Evolutionary conservation across 805 yeast genomes (phyloP), one percentile per base, ranked within the genome.

Genomic region (Myxozyma geophila): DNA sequence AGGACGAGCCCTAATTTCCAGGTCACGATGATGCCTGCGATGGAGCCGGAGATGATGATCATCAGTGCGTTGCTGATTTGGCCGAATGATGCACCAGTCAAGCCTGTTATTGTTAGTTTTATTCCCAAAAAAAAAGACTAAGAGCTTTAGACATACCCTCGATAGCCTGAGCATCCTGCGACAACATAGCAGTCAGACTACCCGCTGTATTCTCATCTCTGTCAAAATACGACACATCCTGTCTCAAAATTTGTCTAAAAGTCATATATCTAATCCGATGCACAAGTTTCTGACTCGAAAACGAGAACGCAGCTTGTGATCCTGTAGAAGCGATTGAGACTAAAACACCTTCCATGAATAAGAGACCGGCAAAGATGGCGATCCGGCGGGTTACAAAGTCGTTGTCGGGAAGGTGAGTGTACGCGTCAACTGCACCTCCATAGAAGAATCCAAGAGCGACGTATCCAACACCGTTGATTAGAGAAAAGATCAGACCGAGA

Each of bases 1-100:
- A 80, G 76, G 6, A 79, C 81, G 10, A 79, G 70, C 1, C 79
- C 82, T 15, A 79, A 69, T 39, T 78, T 70, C 81, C 81, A 79
- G 52, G 74, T 73, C 61, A 76, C 70, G 3, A 75, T 73, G 59
- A 79, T 71, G 12, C 79, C 78, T n/a, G 78, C 72, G 43, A 77
- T 73, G 36, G 48, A 17, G 21, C 66, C 66, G 15, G 58, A 50
- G 21, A 58, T 12, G 17, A 76, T 69, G 57, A 80, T 80, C 51
- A 74, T 79, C 60, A 79, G 58, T 9, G 80, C 63, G 10, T 79
- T 77, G 17, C 70, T 55, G n/a, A 71, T 54, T 35, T 72, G 74
- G 8, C 74, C 75, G n/a, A 72, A 58, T 8, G 72, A 70, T 10
- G 71, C 68, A 13, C 75, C 75, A 23, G 69, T 59, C 28, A 61